Evolutionary conservation across 176 grass and related monocot species (phyloP).

Genomic region (Zoysia japonica): DNA sequence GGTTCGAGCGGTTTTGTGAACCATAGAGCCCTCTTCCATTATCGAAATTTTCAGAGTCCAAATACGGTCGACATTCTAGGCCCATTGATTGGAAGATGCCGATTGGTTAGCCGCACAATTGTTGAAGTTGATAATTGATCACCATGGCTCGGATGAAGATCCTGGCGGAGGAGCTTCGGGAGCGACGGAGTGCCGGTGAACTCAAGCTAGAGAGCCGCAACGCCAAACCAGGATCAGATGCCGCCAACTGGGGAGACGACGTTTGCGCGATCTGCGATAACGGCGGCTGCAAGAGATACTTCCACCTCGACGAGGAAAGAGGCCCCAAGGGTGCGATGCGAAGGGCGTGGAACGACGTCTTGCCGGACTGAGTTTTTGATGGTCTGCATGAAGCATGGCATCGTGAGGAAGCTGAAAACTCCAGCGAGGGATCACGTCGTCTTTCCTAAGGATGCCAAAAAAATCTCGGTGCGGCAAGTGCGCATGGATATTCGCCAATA

Average conservation of each 20-base stretch:
- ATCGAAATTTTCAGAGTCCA: neutral
- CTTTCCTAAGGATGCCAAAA: conserved; percentile 51
- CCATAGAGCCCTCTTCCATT: neutral
- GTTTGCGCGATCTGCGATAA: conserved; percentile 58
- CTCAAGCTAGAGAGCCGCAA: neutral
- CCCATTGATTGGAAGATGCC: neutral
- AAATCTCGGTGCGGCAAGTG: neutral
- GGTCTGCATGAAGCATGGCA: conserved; percentile 75
- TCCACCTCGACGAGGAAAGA: conserved; percentile 38
- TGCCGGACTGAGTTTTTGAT: conserved; percentile 71
- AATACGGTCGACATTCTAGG: neutral
- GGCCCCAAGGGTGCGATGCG: neutral
- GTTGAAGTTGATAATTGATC: neutral
- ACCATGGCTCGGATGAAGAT: neutral
- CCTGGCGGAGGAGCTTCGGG: neutral
- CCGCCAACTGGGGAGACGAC: neutral
- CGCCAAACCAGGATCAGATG: neutral
- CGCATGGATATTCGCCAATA: neutral
- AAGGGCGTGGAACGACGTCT: conserved; percentile 70
- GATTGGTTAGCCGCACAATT: neutral
- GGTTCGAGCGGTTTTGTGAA: no score
- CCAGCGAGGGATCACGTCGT: conserved; percentile 58
- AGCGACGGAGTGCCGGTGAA: neutral
- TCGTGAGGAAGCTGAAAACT: conserved; percentile 41
- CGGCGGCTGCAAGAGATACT: conserved; percentile 53